Evolutionary conservation across 1,139 yeast species (phyloP), one percentile per base, ranked within the genome.

Genomic region (Hemisphaericaspora xylofermentans): DNA sequence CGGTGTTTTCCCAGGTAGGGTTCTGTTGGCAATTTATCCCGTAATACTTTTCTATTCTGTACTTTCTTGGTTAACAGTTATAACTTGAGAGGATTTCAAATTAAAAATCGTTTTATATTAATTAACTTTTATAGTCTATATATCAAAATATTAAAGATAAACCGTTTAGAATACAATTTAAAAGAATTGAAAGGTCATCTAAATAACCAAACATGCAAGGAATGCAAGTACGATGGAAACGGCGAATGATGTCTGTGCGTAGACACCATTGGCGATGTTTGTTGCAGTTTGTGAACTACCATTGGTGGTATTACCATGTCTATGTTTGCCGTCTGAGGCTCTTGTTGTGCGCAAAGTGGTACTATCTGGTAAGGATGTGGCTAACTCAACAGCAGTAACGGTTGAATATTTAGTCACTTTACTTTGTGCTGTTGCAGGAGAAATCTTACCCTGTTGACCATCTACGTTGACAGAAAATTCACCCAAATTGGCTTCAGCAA

Each of bases 1-100:
- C 16, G 89, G 91, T 1, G 88, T 84, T 2, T 63, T 78, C 26
- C 84, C 82, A 9, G 84, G 86, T 14, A 69, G 94, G 46, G 80
- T 85, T 2, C 70, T 84, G 35, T 66, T 88, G 47, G 94, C 95
- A 13, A 73, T 84, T 10, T 87, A 84, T 54, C 96, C 95, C 0
- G 82, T 88, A n/a, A 84, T 80, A 2, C 69, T 88, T 45, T 81
- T 86, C 58, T 88, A 83, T 58, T 76, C 83, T 2, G 76, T 84
- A 3, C 69, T 87, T 43, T 82, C 89, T 22, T 87, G 95, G 95
- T 66, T 87, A 37, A 83, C 84, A 48, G 84, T 87, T 14, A 82
- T 86, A 40, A 80, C 88, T 18, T 84, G 63, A 15, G 8, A 19
- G 5, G 22, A 19, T 19, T 19, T 19, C 8, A 6, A 5, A 6